Percentiles rank a stretch among this genome's conserved stretches.
phyloP scores from a whole-genome alignment of 164 flowering plant species.

The grape (Vitis vinifera) region ASM3070453v1 NC_081820.1:23009001-23009500 shows the following conservation, averaged over 20 bases:
- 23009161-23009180: conserved; percentile 6
- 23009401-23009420: no score
- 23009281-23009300: no score
- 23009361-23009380: no score
- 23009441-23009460: no score
- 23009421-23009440: no score
- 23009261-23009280: background rate
- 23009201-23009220: conserved; percentile 5
- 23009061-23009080: background rate
- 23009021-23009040: background rate
- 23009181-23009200: conserved; percentile 2
- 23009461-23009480: no score
- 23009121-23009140: background rate
- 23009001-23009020: background rate
- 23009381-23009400: no score
- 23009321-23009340: no score
- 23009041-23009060: background rate
- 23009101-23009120: background rate
- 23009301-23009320: no score
- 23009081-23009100: conserved; percentile 8
- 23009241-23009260: background rate
- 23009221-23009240: conserved; percentile 2
- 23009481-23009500: no score
- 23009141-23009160: background rate
- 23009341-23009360: no score